Conservation (phyloP, 176 grass and related monocot species). For the Oryza meridionalis region DNA sequence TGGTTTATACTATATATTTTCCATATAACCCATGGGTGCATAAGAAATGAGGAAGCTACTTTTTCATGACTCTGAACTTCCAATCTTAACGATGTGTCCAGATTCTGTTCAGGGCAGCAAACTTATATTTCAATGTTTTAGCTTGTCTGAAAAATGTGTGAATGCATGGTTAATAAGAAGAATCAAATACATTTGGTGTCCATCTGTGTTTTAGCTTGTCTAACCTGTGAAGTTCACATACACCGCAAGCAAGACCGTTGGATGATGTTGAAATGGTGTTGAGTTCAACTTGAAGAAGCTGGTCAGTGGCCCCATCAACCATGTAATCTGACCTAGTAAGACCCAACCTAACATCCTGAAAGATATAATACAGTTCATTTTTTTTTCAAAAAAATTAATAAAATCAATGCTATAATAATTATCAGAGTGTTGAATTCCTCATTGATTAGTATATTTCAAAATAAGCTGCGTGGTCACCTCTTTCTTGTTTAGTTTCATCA, state of each 20-base stretch:
- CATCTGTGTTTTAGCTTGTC: background rate
- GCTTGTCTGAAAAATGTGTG: background rate
- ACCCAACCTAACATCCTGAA: slow-evolving; percentile 48
- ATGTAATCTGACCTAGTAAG: slow-evolving; percentile 72
- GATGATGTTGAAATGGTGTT: slow-evolving; percentile 74
- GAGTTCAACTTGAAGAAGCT: slow-evolving; percentile 71
- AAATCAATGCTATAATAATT: background rate
- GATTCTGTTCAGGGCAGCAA: background rate
- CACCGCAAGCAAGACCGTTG: slow-evolving; percentile 58
- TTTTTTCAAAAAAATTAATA: background rate
- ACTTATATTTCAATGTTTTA: background rate
- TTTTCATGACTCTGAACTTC: background rate
- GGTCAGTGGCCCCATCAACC: slow-evolving; percentile 55
- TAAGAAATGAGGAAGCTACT: background rate
- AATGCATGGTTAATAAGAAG: background rate
- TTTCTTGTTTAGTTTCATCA: slow-evolving; percentile 52
- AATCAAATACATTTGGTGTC: background rate
- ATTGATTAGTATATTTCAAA: background rate
- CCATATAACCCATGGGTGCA: background rate
- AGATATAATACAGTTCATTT: background rate
- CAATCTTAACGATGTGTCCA: background rate
- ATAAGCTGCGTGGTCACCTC: slow-evolving; percentile 35
- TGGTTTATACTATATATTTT: too few relatives aligned
- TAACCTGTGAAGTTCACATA: slow-evolving; percentile 70
- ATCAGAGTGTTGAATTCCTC: background rate